Evolutionary conservation across 371 early-diverging fungal genomes (phyloP).

Genomic region (Mycotypha africana): DNA sequence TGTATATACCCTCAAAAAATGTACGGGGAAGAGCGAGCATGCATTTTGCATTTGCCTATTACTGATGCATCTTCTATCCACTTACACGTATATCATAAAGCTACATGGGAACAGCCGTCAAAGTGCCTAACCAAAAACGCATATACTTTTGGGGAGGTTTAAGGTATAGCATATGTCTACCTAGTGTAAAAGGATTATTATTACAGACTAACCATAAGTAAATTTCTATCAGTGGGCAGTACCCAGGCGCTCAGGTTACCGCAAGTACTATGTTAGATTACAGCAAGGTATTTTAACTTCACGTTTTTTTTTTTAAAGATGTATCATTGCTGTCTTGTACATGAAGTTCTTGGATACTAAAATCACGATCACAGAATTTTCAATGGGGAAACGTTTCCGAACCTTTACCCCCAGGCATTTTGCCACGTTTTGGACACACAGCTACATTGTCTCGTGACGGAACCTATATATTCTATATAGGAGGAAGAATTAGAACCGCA

Average conservation of each 20-base stretch:
- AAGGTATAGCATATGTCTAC: slow-evolving; percentile 2
- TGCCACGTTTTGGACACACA: slow-evolving; percentile 11
- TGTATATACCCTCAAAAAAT: too few species aligned
- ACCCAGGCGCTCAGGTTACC: slow-evolving; percentile 1
- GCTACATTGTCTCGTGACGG: slow-evolving; percentile 10
- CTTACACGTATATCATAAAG: not conserved
- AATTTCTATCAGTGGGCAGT: slow-evolving; percentile 1
- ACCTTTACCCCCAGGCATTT: slow-evolving; percentile 2
- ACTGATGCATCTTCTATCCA: not conserved
- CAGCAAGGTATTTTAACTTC: not conserved
- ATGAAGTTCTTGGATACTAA: too few species aligned
- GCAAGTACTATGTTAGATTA: not conserved
- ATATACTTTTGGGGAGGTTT: slow-evolving; percentile 16
- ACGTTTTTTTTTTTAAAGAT: not conserved
- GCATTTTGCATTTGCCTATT: not conserved
- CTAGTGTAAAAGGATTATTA: not conserved
- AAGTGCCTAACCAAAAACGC: slow-evolving; percentile 2
- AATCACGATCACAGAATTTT: slow-evolving; percentile 2
- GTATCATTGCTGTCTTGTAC: too few species aligned
- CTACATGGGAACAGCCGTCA: slow-evolving; percentile 11
- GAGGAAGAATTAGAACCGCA: slow-evolving; percentile 3
- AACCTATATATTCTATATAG: slow-evolving; percentile 10
- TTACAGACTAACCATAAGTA: not conserved
- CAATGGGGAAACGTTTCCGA: slow-evolving; percentile 2
- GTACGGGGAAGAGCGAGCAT: too few species aligned